Evolutionary conservation across 1,284 basidiomycete species (phyloP).

Genomic region (Rhodotorula sp.): DNA sequence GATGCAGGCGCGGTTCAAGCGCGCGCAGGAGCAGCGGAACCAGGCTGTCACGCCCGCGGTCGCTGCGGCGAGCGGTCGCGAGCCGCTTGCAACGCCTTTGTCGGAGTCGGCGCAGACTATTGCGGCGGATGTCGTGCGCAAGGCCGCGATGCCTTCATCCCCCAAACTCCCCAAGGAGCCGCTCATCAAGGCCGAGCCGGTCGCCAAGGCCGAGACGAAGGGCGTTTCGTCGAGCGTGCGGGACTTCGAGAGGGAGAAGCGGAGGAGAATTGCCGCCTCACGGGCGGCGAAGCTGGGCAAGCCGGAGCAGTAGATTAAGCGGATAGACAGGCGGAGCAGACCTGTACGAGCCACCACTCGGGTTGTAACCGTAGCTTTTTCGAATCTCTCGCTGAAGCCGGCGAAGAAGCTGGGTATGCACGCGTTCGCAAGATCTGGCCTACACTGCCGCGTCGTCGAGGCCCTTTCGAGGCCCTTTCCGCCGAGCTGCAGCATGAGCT

Average conservation of each 20-base stretch:
- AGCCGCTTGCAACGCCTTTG: not conserved
- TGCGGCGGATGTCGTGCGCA: not conserved
- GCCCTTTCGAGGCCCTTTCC: no score
- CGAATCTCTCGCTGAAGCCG: no score
- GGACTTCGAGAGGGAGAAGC: conserved; percentile 20
- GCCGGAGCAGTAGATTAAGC: not conserved
- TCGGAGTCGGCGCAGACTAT: not conserved
- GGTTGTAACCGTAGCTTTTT: no score
- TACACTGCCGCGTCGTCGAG: no score
- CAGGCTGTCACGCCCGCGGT: not conserved
- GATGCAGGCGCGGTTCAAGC: conserved; percentile 7
- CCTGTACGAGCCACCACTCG: no score
- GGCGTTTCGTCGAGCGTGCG: not conserved
- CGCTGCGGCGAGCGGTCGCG: conserved; percentile 10
- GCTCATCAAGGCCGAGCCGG: conserved; percentile 10
- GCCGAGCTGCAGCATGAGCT: not conserved
- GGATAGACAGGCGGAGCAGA: no score
- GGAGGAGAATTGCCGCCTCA: conserved; percentile 2
- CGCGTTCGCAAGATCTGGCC: not conserved
- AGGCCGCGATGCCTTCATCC: not conserved
- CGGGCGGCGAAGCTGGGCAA: not conserved
- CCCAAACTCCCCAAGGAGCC: not conserved
- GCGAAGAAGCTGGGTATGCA: not conserved
- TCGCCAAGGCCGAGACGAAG: conserved; percentile 9
- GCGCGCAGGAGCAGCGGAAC: conserved; percentile 8